A percentile compares a stretch with the other conserved stretches of the same genome.
Conservation (phyloP, 495 filamentous ascomycete species). For the Neurospora terricola region DNA sequence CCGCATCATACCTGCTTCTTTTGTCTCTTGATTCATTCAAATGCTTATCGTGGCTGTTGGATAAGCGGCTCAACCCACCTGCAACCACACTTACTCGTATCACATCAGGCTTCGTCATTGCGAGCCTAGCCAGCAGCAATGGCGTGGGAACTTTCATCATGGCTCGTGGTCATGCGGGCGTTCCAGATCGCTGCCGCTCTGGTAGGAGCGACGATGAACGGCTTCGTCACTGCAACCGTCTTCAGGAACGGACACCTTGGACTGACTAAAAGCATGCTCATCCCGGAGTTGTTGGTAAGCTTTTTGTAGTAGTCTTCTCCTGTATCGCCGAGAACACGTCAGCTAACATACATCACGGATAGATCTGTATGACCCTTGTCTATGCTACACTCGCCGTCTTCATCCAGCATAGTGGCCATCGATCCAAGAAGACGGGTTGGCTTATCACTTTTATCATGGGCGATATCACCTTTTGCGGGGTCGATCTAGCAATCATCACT, state of each 20-base stretch:
- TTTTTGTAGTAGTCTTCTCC: background rate
- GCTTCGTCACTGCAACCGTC: conserved; percentile 26
- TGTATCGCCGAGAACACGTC: background rate
- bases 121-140: conserved; percentile 11
- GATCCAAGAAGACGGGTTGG: conserved; percentile 14
- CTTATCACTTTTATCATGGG: conserved; percentile 17
- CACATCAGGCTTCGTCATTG: background rate
- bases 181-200: conserved; percentile 23
- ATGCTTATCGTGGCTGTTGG: background rate
- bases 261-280: conserved; percentile 18
- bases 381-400: conserved; percentile 26
- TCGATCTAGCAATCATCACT: conserved; percentile 22
- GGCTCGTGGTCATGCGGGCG: conserved; percentile 23
- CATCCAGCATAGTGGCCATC: conserved; percentile 19
- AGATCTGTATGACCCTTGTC: conserved; percentile 24
- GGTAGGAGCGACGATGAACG: conserved; percentile 22
- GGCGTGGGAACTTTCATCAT: conserved; percentile 23
- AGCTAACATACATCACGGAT: background rate
- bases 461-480: conserved; percentile 20
- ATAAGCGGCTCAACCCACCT: background rate
- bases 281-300: conserved; percentile 30
- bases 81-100: background rate
- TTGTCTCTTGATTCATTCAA: background rate
- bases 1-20: background rate
- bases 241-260: conserved; percentile 12